Evolutionary conservation across 495 filamentous ascomycete species (phyloP).

Genomic region (Xylaria longipes): DNA sequence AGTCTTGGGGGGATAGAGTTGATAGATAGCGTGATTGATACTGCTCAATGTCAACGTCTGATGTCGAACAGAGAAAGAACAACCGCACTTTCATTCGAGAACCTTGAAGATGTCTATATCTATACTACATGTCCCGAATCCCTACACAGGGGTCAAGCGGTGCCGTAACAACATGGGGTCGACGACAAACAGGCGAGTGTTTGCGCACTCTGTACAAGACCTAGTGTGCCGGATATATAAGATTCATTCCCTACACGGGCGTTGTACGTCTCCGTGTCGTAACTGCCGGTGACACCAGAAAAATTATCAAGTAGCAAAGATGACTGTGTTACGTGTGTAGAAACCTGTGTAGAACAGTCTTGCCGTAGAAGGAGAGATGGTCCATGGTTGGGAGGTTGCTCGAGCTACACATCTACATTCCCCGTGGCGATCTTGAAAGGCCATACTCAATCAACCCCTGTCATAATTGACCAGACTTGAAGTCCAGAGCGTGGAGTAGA

Average conservation of each 20-base stretch:
- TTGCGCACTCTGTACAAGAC: background rate
- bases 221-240: background rate
- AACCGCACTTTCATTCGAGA: background rate
- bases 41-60: background rate
- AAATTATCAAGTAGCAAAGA: background rate
- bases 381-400: background rate
- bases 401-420: background rate
- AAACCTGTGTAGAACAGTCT: background rate
- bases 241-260: background rate
- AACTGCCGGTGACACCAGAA: background rate
- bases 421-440: background rate
- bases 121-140: background rate
- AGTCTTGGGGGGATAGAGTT: background rate
- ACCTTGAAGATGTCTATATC: background rate
- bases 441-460: background rate
- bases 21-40: background rate
- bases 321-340: background rate
- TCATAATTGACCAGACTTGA: no score
- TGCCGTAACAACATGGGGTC: background rate
- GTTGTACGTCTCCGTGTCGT: background rate
- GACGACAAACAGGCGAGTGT: background rate
- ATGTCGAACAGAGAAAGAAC: background rate
- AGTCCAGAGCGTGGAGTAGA: background rate
- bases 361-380: background rate
- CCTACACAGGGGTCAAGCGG: background rate